Evolutionary conservation across 192 early-diverging fungal genomes (phyloP).

Genomic region (Backusella liffmaniae): DNA sequence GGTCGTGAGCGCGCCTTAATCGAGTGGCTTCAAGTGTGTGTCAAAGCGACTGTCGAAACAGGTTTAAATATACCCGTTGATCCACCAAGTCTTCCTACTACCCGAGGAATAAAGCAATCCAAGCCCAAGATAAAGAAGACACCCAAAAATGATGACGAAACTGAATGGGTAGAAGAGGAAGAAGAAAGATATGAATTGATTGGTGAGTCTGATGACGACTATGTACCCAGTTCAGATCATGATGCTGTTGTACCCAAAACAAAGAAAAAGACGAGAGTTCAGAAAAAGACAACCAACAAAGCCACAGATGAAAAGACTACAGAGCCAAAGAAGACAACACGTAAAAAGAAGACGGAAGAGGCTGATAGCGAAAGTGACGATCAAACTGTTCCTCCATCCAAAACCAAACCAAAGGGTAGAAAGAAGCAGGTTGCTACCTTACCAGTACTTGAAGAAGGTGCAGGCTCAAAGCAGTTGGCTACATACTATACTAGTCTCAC

Average conservation of each 20-base stretch:
- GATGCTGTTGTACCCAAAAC: conserved; percentile 8
- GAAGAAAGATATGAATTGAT: conserved; percentile 13
- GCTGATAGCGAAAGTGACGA: neutral
- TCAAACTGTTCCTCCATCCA: conserved; percentile 16
- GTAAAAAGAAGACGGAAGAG: conserved; percentile 13
- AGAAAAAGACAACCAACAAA: neutral
- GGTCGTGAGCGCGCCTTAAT: conserved; percentile 23
- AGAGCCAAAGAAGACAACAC: conserved; percentile 2
- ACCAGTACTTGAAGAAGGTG: neutral
- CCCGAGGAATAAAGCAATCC: neutral
- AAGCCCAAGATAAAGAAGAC: neutral
- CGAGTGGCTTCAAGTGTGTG: conserved; percentile 32
- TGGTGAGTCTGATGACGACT: conserved; percentile 31
- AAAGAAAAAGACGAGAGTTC: neutral
- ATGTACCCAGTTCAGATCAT: conserved; percentile 14
- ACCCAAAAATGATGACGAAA: neutral
- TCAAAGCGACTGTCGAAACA: conserved; percentile 12
- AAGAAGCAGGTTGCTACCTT: neutral
- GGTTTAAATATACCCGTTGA: conserved; percentile 3
- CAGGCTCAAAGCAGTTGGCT: neutral
- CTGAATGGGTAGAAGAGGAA: conserved; percentile 11
- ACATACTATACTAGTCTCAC: conserved; percentile 1
- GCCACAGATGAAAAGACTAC: neutral
- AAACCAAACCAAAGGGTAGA: neutral
- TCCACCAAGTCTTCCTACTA: neutral